These are phyloP conservation scores for Eucalyptus globulus DNA, from an alignment of 345 rosid genomes.

Conservation along the genomic window DNA sequence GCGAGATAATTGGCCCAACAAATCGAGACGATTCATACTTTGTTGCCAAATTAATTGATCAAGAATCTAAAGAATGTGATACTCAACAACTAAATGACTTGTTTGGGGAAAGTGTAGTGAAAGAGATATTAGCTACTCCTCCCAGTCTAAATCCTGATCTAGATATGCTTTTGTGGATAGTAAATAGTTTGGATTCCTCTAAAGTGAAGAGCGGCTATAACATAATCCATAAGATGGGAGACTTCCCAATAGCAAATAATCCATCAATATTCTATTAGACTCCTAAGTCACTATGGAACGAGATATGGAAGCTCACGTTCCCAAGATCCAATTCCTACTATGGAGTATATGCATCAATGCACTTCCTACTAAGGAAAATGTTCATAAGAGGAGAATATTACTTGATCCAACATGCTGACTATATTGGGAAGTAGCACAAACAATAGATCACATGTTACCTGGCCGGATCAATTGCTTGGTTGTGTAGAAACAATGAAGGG, in stretches of 20 bases:
- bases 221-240: neutral
- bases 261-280: too few species aligned
- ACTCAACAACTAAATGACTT: too few species aligned
- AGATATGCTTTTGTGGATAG: neutral
- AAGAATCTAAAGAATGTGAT: too few species aligned
- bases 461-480: rapidly evolving
- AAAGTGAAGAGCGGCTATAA: neutral
- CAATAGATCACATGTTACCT: too few species aligned
- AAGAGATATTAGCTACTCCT: neutral
- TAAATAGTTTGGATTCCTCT: too few species aligned
- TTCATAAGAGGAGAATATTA: neutral
- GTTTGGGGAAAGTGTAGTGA: too few species aligned
- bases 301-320: neutral
- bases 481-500: neutral
- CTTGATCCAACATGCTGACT: neutral
- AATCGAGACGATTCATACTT: too few species aligned
- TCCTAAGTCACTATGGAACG: neutral
- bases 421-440: neutral
- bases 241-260: neutral
- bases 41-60: too few species aligned
- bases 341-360: neutral
- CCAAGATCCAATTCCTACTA: too few species aligned
- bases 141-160: rapidly evolving
- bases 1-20: too few species aligned
- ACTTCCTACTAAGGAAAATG: neutral